These are phyloP conservation scores for Sclerotinia borealis DNA, from an alignment of 2,329 filamentous ascomycete genomes.

Conservation along the genomic window DNA sequence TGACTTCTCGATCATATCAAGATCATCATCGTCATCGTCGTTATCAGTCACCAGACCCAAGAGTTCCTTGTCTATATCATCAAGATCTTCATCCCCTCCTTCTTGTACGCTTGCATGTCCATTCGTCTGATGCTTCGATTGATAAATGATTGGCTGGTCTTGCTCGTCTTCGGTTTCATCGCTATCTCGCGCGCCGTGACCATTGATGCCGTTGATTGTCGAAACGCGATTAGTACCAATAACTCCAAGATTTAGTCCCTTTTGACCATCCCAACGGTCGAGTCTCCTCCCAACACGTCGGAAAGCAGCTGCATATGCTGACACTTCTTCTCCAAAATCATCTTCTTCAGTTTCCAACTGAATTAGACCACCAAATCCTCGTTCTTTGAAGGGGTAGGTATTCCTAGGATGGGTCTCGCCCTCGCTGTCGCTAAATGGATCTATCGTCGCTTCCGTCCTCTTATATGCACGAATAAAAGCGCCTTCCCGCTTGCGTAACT, in stretches of 20 bases:
- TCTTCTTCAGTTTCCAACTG: constrained; percentile 57
- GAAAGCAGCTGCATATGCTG: constrained; percentile 59
- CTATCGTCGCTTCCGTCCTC: constrained; percentile 50
- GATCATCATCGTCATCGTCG: constrained; percentile 39
- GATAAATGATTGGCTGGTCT: constrained; percentile 33
- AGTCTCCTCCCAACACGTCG: constrained; percentile 58
- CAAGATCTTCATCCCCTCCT: constrained; percentile 41
- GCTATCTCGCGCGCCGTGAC: constrained; percentile 22
- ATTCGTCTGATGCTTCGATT: constrained; percentile 36
- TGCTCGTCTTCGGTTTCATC: constrained; percentile 34
- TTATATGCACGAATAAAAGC: constrained; percentile 60
- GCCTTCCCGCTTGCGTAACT: constrained; percentile 57
- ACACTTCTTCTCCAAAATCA: constrained; percentile 71
- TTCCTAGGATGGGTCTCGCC: constrained; percentile 43
- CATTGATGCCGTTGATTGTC: constrained; percentile 20
- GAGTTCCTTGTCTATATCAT: constrained; percentile 49
- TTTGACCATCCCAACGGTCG: constrained; percentile 58
- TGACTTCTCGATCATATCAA: constrained; percentile 42
- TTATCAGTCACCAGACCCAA: constrained; percentile 41
- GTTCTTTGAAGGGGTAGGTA: constrained; percentile 43
- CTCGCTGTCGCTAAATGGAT: constrained; percentile 58
- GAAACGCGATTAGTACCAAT: constrained; percentile 29
- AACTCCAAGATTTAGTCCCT: constrained; percentile 26
- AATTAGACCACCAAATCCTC: constrained; percentile 57
- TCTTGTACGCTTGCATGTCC: constrained; percentile 16